Percentiles rank a stretch among this genome's conserved stretches.
These are phyloP conservation scores for Solanum sejunctum DNA, from an alignment of 257 asterid genomes.

Conservation along the genomic window DNA sequence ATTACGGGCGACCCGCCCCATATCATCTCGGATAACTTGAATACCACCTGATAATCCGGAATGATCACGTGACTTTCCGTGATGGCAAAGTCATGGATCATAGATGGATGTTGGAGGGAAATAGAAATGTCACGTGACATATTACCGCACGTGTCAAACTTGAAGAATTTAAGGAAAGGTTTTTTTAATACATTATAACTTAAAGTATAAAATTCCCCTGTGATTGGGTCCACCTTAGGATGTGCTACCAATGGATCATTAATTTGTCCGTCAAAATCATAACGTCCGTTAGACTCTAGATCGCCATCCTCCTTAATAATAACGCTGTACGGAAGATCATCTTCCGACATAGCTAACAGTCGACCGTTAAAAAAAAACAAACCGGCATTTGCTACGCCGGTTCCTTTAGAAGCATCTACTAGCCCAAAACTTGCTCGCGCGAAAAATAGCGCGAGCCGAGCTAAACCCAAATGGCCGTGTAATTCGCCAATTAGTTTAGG, in stretches of 20 bases:
- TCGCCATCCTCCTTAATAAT: constrained; percentile 25
- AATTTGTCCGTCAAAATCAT: constrained; percentile 27
- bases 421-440: constrained; percentile 23
- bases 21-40: constrained; percentile 43
- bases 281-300: constrained; percentile 33
- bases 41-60: constrained; percentile 53
- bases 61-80: constrained; percentile 43
- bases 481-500: constrained; percentile 56
- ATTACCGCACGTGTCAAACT: constrained; percentile 19
- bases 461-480: constrained; percentile 53
- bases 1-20: constrained; percentile 36
- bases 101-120: constrained; percentile 24
- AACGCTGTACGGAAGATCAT: constrained; percentile 43
- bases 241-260: constrained; percentile 40
- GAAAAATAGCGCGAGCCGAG: constrained; percentile 30
- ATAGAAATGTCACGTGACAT: constrained; percentile 37
- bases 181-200: constrained; percentile 27
- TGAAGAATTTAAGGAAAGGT: constrained; percentile 37
- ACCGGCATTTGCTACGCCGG: constrained; percentile 43
- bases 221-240: constrained; percentile 45
- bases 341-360: constrained; percentile 49
- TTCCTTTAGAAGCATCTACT: constrained; percentile 12
- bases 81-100: constrained; percentile 55
- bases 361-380: constrained; percentile 33
- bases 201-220: constrained; percentile 39